Evolutionary conservation across 495 filamentous ascomycete genomes (phyloP).

Genomic region (Staphylotrichum longicolle): DNA sequence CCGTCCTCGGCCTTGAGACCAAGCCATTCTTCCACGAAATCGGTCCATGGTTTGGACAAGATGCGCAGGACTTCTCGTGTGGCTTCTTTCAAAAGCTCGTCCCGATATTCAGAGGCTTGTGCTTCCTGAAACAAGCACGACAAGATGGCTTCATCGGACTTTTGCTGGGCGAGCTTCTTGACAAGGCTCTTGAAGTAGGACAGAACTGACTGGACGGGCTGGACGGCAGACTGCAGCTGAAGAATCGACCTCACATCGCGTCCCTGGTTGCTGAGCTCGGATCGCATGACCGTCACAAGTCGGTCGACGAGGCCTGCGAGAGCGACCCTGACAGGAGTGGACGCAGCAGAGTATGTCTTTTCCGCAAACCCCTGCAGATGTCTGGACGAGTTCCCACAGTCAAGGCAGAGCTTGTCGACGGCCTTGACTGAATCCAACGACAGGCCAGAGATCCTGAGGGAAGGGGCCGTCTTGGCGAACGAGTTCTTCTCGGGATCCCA

Average conservation of each 20-base stretch:
- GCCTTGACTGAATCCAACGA: conserved; percentile 57
- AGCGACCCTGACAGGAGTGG: conserved; percentile 56
- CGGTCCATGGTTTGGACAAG: conserved; percentile 68
- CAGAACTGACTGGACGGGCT: conserved; percentile 61
- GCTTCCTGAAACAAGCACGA: conserved; percentile 64
- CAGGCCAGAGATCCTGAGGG: conserved; percentile 66
- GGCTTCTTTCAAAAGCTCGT: conserved; percentile 59
- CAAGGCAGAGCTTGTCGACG: conserved; percentile 56
- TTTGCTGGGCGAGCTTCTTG: conserved; percentile 48
- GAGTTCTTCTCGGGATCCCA: conserved; percentile 57
- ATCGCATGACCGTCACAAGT: conserved; percentile 55
- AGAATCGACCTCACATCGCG: conserved; percentile 54
- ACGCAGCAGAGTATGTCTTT: conserved; percentile 38
- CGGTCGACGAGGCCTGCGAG: conserved; percentile 58
- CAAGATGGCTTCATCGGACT: conserved; percentile 66
- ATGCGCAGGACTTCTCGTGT: conserved; percentile 64
- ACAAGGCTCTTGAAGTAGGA: conserved; percentile 60
- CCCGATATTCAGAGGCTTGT: conserved; percentile 61
- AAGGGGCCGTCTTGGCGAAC: conserved; percentile 57
- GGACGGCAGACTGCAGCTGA: conserved; percentile 66
- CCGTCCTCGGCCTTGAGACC: conserved; percentile 61
- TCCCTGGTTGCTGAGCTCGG: conserved; percentile 49
- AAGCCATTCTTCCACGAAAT: conserved; percentile 72
- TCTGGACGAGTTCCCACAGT: conserved; percentile 58
- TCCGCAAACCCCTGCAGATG: conserved; percentile 55